Conservation (phyloP, 1,284 basidiomycete genomes). For the Ceratobasidium sp. region DNA sequence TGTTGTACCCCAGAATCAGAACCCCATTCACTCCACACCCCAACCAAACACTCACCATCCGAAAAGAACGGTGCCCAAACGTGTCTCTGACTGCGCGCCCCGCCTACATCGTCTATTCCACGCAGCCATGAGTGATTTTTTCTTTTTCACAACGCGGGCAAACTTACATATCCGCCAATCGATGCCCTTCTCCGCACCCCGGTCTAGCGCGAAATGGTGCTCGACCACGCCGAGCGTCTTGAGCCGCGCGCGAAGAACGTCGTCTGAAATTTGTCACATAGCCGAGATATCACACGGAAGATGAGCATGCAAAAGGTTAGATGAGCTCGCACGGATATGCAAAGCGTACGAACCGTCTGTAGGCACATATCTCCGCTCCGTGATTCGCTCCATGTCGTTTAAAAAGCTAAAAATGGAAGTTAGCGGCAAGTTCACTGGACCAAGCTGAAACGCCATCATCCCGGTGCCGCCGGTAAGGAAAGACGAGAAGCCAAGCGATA, state of each 20-base stretch:
- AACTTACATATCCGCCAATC: constrained; percentile 48
- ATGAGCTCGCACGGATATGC: neutral
- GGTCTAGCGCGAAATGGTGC: constrained; percentile 48
- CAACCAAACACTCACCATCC: constrained; percentile 25
- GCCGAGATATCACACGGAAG: neutral
- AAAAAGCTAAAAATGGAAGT: constrained; percentile 68
- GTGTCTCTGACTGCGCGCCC: constrained; percentile 48
- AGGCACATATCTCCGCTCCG: constrained; percentile 82
- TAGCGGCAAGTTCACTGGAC: neutral
- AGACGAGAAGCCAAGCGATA: constrained; percentile 42
- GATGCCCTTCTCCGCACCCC: constrained; percentile 45
- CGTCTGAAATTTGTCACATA: constrained; percentile 28
- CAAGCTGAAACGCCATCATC: neutral
- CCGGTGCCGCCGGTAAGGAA: neutral
- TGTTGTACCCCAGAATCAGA: neutral
- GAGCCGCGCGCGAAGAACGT: constrained; percentile 49
- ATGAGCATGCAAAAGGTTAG: neutral
- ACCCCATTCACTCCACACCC: neutral
- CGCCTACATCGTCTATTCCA: constrained; percentile 47
- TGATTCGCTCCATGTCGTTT: constrained; percentile 81
- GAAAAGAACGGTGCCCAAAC: constrained; percentile 50
- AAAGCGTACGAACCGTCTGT: constrained; percentile 70
- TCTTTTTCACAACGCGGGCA: neutral
- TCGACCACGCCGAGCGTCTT: constrained; percentile 50
- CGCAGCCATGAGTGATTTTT: neutral